These are phyloP conservation scores for Syncephalastrum racemosum DNA, from an alignment of 371 early-diverging fungal genomes.

Conservation along the genomic window DNA sequence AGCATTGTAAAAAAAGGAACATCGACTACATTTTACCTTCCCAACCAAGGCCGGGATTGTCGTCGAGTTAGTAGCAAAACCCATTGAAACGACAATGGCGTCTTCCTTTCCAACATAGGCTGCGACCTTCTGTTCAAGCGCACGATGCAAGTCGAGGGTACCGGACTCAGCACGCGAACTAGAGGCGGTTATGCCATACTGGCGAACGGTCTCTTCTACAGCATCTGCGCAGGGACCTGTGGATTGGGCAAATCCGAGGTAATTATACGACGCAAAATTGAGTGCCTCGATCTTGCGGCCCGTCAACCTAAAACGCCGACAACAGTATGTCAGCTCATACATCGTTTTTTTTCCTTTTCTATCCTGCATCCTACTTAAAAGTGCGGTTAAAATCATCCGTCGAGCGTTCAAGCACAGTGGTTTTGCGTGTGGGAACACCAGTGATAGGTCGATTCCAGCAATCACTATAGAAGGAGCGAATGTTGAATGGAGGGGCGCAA, in stretches of 20 bases:
- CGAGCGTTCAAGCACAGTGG: conserved; percentile 86
- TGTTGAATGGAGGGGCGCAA: too few species aligned
- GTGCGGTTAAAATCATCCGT: conserved; percentile 85
- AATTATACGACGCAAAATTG: conserved; percentile 99
- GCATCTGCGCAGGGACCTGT: conserved; percentile 92
- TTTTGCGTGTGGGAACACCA: conserved; percentile 91
- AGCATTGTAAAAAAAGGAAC: not conserved
- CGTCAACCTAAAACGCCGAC: conserved; percentile 57
- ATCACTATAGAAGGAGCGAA: conserved; percentile 65
- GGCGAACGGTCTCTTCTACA: conserved; percentile 72
- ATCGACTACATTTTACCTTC: conserved; percentile 49
- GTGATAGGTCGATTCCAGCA: conserved; percentile 98
- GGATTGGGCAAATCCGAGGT: conserved; percentile 97
- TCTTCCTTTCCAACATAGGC: conserved; percentile 69
- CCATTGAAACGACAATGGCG: conserved; percentile 43
- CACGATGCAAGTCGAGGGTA: conserved; percentile 66
- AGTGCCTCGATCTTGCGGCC: conserved; percentile 83
- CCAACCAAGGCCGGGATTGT: conserved; percentile 92
- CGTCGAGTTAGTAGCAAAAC: conserved; percentile 98
- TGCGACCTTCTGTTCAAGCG: conserved; percentile 92
- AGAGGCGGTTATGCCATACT: conserved; percentile 66
- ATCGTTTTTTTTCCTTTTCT: not conserved
- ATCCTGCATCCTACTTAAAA: conserved; percentile 52
- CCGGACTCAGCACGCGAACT: conserved; percentile 78
- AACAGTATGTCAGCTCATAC: too few species aligned